Evolutionary conservation across 805 yeast genomes (phyloP).

Genomic region (Brettanomyces custersianus): DNA sequence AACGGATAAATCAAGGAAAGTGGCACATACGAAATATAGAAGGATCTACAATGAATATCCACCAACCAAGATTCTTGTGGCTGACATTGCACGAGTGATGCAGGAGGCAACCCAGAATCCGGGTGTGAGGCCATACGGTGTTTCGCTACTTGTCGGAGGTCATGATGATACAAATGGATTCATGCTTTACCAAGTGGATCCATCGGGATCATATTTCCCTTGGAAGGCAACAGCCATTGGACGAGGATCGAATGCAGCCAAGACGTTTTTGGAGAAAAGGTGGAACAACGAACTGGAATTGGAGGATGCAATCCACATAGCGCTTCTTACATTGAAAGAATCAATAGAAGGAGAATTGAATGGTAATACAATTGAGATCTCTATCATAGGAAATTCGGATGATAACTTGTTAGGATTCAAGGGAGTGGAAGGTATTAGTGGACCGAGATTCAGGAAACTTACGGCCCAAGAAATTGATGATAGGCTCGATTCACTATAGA

Average conservation of each 20-base stretch:
- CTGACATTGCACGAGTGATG: conserved; percentile 92
- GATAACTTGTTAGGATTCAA: conserved; percentile 74
- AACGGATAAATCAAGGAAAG: conserved; percentile 87
- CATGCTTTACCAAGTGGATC: conserved; percentile 93
- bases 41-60: conserved; percentile 95
- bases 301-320: conserved; percentile 97
- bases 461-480: conserved; percentile 91
- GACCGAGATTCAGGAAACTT: conserved; percentile 85
- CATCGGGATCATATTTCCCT: conserved; percentile 95
- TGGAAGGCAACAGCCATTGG: conserved; percentile 99
- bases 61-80: conserved; percentile 87
- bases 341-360: conserved; percentile 97
- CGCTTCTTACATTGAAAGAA: conserved; percentile 87
- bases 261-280: conserved; percentile 93
- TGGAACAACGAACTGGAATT: conserved; percentile 96
- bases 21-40: conserved; percentile 88
- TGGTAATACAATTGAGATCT: conserved; percentile 91
- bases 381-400: conserved; percentile 76
- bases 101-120: conserved; percentile 99
- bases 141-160: conserved; percentile 89
- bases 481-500: conserved; percentile 87
- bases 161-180: conserved; percentile 64
- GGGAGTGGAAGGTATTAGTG: conserved; percentile 68
- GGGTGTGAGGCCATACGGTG: conserved; percentile 99
- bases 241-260: conserved; percentile 91